These are phyloP conservation scores for Suhomyces faveliae DNA, from an alignment of 805 yeast genomes.

Conservation along the genomic window DNA sequence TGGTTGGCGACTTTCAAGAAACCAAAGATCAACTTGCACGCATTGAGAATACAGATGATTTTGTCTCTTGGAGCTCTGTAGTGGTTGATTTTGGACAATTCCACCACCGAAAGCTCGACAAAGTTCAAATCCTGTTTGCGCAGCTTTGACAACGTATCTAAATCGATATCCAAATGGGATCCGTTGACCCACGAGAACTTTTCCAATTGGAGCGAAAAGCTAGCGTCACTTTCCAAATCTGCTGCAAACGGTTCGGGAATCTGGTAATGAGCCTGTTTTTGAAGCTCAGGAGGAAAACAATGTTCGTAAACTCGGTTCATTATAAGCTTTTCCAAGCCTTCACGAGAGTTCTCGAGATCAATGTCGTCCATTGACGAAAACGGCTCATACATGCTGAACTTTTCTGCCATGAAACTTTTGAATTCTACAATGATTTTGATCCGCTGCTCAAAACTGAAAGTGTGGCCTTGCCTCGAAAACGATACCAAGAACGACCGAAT, in stretches of 20 bases:
- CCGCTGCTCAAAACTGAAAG: conserved; percentile 77
- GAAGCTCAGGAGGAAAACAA: conserved; percentile 78
- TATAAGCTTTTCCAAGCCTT: conserved; percentile 88
- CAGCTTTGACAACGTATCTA: conserved; percentile 36
- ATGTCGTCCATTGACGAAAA: conserved; percentile 62
- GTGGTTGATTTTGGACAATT: conserved; percentile 71
- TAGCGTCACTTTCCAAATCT: conserved; percentile 62
- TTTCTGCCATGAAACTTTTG: conserved; percentile 64
- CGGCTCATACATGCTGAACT: conserved; percentile 65
- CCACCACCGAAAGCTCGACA: conserved; percentile 64
- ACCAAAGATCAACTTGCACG: conserved; percentile 91
- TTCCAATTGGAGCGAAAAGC: conserved; percentile 49
- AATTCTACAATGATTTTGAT: conserved; percentile 75
- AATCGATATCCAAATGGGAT: conserved; percentile 72
- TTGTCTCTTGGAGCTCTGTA: conserved; percentile 95
- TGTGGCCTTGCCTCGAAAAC: conserved; percentile 55
- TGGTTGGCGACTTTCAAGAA: conserved; percentile 68
- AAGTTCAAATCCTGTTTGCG: conserved; percentile 32
- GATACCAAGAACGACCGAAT: conserved; percentile 80
- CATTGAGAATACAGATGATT: conserved; percentile 83
- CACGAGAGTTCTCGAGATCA: conserved; percentile 68
- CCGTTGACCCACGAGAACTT: conserved; percentile 74
- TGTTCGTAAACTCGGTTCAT: conserved; percentile 81
- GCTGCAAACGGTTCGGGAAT: conserved; percentile 47
- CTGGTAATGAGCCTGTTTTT: conserved; percentile 22